phyloP scores from a whole-genome alignment of 1,139 yeast species.

The Lodderomyces parapsilosis region DNA sequence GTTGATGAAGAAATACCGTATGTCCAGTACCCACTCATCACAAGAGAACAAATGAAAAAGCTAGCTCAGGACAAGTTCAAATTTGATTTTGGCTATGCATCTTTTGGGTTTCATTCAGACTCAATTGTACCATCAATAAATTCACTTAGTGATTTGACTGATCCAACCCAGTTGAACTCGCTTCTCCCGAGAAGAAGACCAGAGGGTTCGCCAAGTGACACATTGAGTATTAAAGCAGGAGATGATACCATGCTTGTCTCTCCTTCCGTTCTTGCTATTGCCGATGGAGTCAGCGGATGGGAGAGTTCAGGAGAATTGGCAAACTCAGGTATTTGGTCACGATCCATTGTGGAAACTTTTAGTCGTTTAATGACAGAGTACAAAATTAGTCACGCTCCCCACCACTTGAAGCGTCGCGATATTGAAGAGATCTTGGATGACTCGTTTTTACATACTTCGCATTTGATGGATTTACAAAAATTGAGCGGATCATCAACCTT shows the following conservation, averaged over 20 bases:
- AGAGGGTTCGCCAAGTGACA: constrained; percentile 53
- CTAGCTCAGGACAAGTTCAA: constrained; percentile 40
- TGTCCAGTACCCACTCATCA: constrained; percentile 42
- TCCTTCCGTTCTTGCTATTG: constrained; percentile 54
- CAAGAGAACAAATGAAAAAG: constrained; percentile 39
- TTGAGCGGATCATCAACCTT: constrained; percentile 56
- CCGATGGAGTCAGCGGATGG: constrained; percentile 67
- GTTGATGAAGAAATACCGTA: constrained; percentile 35
- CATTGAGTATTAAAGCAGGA: constrained; percentile 54
- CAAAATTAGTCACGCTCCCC: constrained; percentile 43
- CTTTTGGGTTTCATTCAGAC: constrained; percentile 50
- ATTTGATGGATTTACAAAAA: constrained; percentile 51
- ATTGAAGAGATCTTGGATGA: constrained; percentile 50
- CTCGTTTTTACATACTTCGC: constrained; percentile 51
- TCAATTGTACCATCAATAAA: constrained; percentile 42
- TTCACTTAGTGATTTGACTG: constrained; percentile 52
- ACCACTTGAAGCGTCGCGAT: constrained; percentile 42
- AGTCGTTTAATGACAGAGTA: constrained; percentile 49
- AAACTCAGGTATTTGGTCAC: constrained; percentile 54
- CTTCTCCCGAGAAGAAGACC: constrained; percentile 53
- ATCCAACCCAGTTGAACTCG: constrained; percentile 46
- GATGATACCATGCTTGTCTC: constrained; percentile 65
- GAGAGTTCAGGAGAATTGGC: constrained; percentile 39
- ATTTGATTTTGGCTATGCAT: constrained; percentile 46
- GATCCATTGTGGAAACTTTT: constrained; percentile 54